phyloP scores from a whole-genome alignment of 306 rosid genomes.

The Vicia faba region DNA sequence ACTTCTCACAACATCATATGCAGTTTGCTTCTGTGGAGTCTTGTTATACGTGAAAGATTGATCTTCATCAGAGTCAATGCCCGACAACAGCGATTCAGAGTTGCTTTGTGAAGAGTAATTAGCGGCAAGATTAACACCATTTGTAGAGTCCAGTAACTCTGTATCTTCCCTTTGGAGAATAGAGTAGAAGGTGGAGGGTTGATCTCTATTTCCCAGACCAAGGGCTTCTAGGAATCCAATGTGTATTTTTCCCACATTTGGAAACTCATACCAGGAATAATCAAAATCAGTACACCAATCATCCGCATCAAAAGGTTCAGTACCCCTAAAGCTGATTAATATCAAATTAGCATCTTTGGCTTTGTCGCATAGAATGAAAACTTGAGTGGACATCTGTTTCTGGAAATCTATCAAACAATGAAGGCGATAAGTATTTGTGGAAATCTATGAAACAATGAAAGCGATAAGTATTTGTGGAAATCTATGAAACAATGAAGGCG shows the following conservation, averaged over 20 bases:
- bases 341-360: slow-evolving; percentile 66
- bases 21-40: slow-evolving; percentile 47
- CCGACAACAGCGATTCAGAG: slow-evolving; percentile 27
- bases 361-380: slow-evolving; percentile 71
- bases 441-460: slow-evolving; percentile 47
- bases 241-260: slow-evolving; percentile 68
- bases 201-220: slow-evolving; percentile 64
- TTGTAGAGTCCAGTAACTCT: slow-evolving; percentile 4
- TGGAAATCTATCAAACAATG: slow-evolving; percentile 51
- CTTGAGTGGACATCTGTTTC: slow-evolving; percentile 52
- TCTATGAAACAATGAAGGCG: slow-evolving; percentile 42
- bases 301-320: slow-evolving; percentile 72
- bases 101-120: slow-evolving; percentile 17
- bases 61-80: slow-evolving; percentile 30
- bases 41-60: slow-evolving; percentile 26
- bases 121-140: slow-evolving; percentile 18
- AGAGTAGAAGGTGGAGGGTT: slow-evolving; percentile 46
- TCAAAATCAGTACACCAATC: slow-evolving; percentile 84
- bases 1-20: slow-evolving; percentile 55
- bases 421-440: slow-evolving; percentile 40
- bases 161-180: slow-evolving; percentile 38
- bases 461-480: slow-evolving; percentile 45
- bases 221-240: slow-evolving; percentile 85
- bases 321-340: slow-evolving; percentile 74
- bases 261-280: slow-evolving; percentile 78